Evolutionary conservation across 768 basidiomycete genomes (phyloP).

Genomic region (Leccinum obscurum): DNA sequence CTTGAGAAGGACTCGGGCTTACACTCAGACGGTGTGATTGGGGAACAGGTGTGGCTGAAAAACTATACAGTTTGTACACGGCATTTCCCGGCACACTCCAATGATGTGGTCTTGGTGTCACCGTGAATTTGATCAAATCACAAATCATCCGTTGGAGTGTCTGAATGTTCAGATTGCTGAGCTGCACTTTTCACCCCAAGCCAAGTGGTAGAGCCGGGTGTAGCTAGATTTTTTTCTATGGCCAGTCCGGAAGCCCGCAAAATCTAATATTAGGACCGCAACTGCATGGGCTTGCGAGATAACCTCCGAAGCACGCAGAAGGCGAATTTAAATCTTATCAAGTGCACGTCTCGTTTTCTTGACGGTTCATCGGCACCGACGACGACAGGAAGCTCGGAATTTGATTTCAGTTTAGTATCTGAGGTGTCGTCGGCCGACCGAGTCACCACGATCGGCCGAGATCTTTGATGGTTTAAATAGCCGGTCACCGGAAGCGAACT

Average conservation of each 20-base stretch:
- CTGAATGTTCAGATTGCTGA: not conserved
- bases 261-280: not conserved
- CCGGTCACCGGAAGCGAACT: not conserved
- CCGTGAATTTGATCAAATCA: not conserved
- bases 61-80: constrained; percentile 32
- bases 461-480: constrained; percentile 4
- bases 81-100: constrained; percentile 19
- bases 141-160: not conserved
- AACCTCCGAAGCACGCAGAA: not conserved
- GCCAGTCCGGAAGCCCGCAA: not conserved
- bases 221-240: not conserved
- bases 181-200: not conserved
- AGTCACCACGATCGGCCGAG: constrained; percentile 16
- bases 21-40: not conserved
- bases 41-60: constrained; percentile 31
- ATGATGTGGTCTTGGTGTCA: not conserved
- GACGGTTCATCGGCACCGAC: not conserved
- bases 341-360: not conserved
- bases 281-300: not conserved
- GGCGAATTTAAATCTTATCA: not conserved
- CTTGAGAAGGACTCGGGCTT: constrained; percentile 8
- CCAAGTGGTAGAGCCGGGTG: not conserved
- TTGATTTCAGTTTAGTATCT: not conserved
- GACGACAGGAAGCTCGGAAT: not conserved
- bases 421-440: constrained; percentile 19